Conservation (phyloP, 2,329 filamentous ascomycete genomes). For the Phyllosticta capitalensis region DNA sequence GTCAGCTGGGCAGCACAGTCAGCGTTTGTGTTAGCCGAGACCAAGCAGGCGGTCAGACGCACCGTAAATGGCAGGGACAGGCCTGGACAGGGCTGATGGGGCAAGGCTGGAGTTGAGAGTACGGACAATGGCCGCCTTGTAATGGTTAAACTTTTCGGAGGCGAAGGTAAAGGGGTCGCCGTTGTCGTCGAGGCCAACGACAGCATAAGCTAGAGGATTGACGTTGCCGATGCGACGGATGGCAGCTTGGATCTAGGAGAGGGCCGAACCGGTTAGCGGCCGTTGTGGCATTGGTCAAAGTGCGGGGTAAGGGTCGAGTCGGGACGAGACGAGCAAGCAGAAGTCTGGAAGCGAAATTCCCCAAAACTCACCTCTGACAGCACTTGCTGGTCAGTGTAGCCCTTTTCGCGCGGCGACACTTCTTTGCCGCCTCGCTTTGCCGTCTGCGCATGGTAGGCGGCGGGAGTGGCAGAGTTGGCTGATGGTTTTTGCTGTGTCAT, state of each 20-base stretch:
- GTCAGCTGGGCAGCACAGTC: constrained; percentile 9
- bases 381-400: background rate
- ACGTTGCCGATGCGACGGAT: constrained; percentile 5
- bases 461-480: background rate
- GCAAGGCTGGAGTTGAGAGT: background rate
- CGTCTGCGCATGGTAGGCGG: background rate
- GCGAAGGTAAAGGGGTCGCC: constrained; percentile 5
- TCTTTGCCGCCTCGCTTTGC: background rate
- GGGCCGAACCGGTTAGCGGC: constrained; percentile 7
- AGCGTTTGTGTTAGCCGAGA: constrained; percentile 5
- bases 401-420: background rate
- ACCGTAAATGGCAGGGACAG: constrained; percentile 4
- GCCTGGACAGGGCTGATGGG: background rate
- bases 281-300: constrained; percentile 8
- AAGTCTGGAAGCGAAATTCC: background rate
- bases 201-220: constrained; percentile 3
- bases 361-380: background rate
- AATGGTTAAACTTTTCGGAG: constrained; percentile 1
- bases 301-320: constrained; percentile 8
- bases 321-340: constrained; percentile 3
- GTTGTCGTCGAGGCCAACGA: constrained; percentile 6
- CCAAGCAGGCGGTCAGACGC: constrained; percentile 4
- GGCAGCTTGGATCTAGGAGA: constrained; percentile 4
- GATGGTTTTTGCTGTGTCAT: background rate
- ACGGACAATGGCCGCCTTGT: background rate